A percentile compares a stretch with the other conserved stretches of the same genome.
Evolutionary conservation across 73 alveolate genomes (phyloP).

Genomic region (Paramecium sonneborni): DNA sequence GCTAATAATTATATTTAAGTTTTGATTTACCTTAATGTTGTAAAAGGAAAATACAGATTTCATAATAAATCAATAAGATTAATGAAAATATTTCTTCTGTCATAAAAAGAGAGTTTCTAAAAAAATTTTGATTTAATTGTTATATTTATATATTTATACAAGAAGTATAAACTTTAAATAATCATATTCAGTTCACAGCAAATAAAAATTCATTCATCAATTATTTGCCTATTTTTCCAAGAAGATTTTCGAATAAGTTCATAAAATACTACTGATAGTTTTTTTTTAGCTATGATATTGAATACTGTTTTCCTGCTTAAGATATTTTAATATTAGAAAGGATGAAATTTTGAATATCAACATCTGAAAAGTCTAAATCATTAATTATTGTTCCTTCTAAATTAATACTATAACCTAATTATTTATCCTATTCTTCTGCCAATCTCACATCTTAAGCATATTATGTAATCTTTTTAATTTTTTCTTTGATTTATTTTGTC

Average conservation of each 20-base stretch:
- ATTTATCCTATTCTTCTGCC: background rate
- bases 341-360: conserved; percentile 14
- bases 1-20: background rate
- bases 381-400: conserved; percentile 3
- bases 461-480: background rate
- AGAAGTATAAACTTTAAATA: background rate
- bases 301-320: background rate
- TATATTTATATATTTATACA: background rate
- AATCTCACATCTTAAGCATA: conserved; percentile 12
- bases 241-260: background rate
- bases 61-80: background rate
- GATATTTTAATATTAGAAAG: background rate
- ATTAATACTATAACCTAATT: conserved; percentile 13
- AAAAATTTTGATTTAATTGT: background rate
- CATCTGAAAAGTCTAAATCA: conserved; percentile 54
- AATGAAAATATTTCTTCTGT: background rate
- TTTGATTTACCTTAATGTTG: background rate
- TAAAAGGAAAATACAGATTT: background rate
- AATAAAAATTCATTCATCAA: background rate
- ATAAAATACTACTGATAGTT: background rate
- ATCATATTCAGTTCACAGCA: background rate
- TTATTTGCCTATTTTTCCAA: background rate
- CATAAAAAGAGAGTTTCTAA: too few relatives aligned
- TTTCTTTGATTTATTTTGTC: conserved; percentile 57
- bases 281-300: background rate